Evolutionary conservation across 202 grass and related monocot genomes (phyloP), one percentile per base, ranked within the genome.

Genomic region (Elaeis oleifera): DNA sequence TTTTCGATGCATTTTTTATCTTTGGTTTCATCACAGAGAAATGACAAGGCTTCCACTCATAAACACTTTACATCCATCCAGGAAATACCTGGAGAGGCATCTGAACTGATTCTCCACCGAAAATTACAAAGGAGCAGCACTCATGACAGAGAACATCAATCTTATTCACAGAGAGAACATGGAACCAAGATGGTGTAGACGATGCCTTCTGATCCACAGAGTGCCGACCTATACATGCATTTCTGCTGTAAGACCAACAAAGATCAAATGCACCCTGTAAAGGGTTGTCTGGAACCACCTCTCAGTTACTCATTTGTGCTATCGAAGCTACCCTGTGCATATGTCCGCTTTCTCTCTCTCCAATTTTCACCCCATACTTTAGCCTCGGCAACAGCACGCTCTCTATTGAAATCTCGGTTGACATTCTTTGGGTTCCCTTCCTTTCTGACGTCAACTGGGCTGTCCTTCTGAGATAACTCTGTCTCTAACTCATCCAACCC

Each of bases 341-440:
- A 51, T 52, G 39, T 26, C 14, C 14, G 48, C 23, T 51, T 49
- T 52, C 63, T 65, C 49, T 51, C 63, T 65, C 63, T 65, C 63
- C 20, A 51, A 26, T 65, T 65, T 26, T 53, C 63, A 52, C 63
- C 63, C 63, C 63, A 65, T 26, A 53, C 4, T 65, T 65, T 65
- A 5, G 63, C 48, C 23, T 65, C 63, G 51, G 63, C 63, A 52
- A 53, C 24, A 27, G 48, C 63, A 18, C 16, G 49, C 4, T 65
- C 63, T 65, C 63, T 16, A n/a, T 23, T 17, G 0, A 13, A 15
- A 52, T 65, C 48, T 6, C 6, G 63, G 6, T 65, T 26, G 13
- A 8, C 20, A 18, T 5, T 53, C 49, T 1, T 52, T 26, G 49
- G 48, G 16, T 27, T 49, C 51, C 48, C 27, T 16, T 15, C 63